Base-by-base conservation (phyloP, 495 filamentous ascomycete genomes). In the Elaphomyces granulatus region DNA sequence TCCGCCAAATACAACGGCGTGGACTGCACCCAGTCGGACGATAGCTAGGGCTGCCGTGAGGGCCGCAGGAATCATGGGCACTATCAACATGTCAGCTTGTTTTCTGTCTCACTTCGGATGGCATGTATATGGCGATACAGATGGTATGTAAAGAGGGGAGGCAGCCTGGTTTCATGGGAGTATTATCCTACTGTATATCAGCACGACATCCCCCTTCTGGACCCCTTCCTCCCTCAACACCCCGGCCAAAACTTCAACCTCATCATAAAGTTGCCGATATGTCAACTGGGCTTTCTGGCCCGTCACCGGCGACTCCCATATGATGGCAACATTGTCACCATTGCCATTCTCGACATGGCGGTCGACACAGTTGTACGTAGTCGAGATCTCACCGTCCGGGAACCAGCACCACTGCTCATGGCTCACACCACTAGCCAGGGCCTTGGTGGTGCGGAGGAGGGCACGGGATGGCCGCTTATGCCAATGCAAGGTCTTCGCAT, bases 51-150 rank as follows among this genome's bases (percentile, higher is more conserved):
- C 81, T 15, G 82, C 87, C 36, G 92, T 79, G 14, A 93, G 53
- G 6, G 87, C 80, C 3, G 83, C 80, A 1, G 87, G 88, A 26
- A 95, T 86, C 87, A 95, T 94, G 40, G 87, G 88, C 87, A 94
- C 83, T 87, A 43, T 8, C 3, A 8, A 12, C 23, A 14, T 12
- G 14, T 56, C 17, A 51, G 45, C 31, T 30, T 1, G n/a, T 42
- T 12, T 16, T 16, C 18, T 15, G 6, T 28, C 9, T 32, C 9
- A 9, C 14, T 14, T 32, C 9, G 9, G 9, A 32, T 32, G 28
- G 28, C 9, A 9, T 32, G 28, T 9, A n/a, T n/a, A n/a, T n/a
- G n/a, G n/a, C n/a, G n/a, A n/a, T n/a, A n/a, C n/a, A n/a, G n/a
- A n/a, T n/a, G n/a, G n/a, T n/a, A n/a, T n/a, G n/a, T n/a, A n/a